These are phyloP conservation scores for Prorocentrum cordatum DNA, from an alignment of 169 alveolate species.

Conservation along the genomic window DNA sequence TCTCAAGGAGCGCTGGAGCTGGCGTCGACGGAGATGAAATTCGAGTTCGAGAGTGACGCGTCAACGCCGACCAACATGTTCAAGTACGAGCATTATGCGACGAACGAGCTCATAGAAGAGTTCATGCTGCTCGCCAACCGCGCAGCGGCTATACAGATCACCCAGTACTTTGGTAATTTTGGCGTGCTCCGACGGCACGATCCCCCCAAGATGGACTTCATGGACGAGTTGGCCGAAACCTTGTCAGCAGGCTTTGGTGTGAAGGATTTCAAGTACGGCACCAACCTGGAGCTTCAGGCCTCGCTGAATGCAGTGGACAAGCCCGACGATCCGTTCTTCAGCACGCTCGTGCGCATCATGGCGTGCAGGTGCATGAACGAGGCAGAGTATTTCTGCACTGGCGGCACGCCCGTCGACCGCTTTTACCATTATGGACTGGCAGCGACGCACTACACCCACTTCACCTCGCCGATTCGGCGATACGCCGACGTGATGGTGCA, in stretches of 20 bases:
- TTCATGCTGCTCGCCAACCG: slow-evolving; percentile 96
- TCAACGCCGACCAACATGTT: slow-evolving; percentile 3
- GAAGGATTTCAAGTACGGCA: background rate
- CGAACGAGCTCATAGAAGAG: slow-evolving; percentile 85
- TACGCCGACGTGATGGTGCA: slow-evolving; percentile 88
- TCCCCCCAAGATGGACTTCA: slow-evolving; percentile 4
- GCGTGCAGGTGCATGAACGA: slow-evolving; percentile 88
- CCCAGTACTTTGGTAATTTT: background rate
- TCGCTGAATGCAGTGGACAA: slow-evolving; percentile 11
- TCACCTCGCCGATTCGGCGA: slow-evolving; percentile 98
- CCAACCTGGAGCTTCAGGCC: background rate
- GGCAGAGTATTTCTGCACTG: slow-evolving; percentile 75
- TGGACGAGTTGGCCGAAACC: background rate
- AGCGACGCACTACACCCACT: slow-evolving; percentile 93
- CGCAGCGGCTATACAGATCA: slow-evolving; percentile 82
- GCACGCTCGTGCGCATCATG: slow-evolving; percentile 81
- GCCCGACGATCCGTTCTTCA: slow-evolving; percentile 80
- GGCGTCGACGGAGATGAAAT: slow-evolving; percentile 21
- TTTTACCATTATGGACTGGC: slow-evolving; percentile 86
- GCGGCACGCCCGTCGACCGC: background rate
- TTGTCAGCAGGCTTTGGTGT: background rate
- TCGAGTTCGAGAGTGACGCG: slow-evolving; percentile 4
- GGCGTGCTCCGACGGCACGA: slow-evolving; percentile 49
- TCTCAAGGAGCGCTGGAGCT: too few relatives aligned
- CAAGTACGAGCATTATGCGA: slow-evolving; percentile 4